These are phyloP conservation scores for Candida tallmaniae DNA, from an alignment of 805 yeast genomes.

Conservation along the genomic window DNA sequence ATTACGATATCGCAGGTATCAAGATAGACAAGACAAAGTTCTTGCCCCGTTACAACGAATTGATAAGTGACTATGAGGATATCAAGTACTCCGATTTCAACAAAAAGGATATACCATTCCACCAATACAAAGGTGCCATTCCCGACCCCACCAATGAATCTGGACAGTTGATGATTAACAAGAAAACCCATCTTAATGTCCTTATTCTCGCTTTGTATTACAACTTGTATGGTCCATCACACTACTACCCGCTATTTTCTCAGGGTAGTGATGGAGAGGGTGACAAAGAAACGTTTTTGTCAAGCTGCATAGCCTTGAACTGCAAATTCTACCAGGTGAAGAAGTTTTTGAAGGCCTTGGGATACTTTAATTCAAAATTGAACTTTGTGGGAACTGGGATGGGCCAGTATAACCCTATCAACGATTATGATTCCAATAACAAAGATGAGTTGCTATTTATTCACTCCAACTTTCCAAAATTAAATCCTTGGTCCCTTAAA, in stretches of 20 bases:
- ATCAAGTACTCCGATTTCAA: conserved; percentile 8
- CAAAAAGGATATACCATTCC: conserved; percentile 22
- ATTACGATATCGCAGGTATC: conserved; percentile 64
- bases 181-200: conserved; percentile 33
- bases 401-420: conserved; percentile 71
- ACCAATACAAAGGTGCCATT: conserved; percentile 26
- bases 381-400: conserved; percentile 66
- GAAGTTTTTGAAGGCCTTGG: conserved; percentile 48
- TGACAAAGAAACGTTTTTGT: conserved; percentile 73
- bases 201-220: conserved; percentile 37
- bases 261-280: conserved; percentile 66
- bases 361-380: conserved; percentile 32
- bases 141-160: conserved; percentile 34
- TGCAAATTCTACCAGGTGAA: conserved; percentile 53
- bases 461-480: conserved; percentile 65
- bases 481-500: conserved; percentile 55
- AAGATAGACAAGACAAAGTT: conserved; percentile 21
- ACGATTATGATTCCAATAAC: conserved; percentile 38
- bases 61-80: conserved; percentile 9
- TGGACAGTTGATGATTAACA: conserved; percentile 40
- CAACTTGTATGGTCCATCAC: conserved; percentile 39
- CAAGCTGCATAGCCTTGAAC: conserved; percentile 54
- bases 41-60: conserved; percentile 32
- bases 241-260: conserved; percentile 39
- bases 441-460: conserved; percentile 42